phyloP scores from a whole-genome alignment of 768 basidiomycete species.

The Mycena maculata region DNA sequence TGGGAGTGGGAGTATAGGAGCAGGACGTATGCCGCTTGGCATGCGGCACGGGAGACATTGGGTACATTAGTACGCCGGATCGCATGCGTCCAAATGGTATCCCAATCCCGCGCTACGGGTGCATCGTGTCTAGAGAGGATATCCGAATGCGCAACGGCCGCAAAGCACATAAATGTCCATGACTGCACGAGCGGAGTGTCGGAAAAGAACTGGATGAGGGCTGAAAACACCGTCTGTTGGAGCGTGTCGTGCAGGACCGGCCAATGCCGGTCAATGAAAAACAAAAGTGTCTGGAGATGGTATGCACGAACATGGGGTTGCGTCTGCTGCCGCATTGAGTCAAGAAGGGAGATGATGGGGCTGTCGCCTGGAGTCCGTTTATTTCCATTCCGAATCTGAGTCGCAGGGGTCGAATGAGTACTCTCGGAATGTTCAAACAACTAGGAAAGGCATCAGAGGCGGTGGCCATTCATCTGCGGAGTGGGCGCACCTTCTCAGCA shows the following conservation, averaged over 20 bases:
- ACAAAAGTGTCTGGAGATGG: conserved; percentile 83
- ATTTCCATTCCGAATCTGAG: conserved; percentile 41
- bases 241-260: conserved; percentile 64
- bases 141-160: conserved; percentile 73
- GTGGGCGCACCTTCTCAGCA: conserved; percentile 63
- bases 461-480: not conserved
- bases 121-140: conserved; percentile 22
- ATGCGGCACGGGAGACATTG: conserved; percentile 81
- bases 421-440: conserved; percentile 75
- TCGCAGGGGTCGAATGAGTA: conserved; percentile 46
- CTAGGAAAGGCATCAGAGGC: conserved; percentile 49
- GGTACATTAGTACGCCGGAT: conserved; percentile 79
- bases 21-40: conserved; percentile 72
- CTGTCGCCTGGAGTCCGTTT: conserved; percentile 70
- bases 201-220: conserved; percentile 70
- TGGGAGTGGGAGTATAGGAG: conserved; percentile 51
- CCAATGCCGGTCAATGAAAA: conserved; percentile 89
- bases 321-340: conserved; percentile 54
- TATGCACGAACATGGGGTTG: conserved; percentile 51
- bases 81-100: conserved; percentile 84
- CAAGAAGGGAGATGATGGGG: conserved; percentile 67
- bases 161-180: conserved; percentile 87
- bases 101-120: conserved; percentile 66
- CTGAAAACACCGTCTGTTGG: conserved; percentile 65
- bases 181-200: conserved; percentile 78